Percentiles rank a stretch among this genome's conserved stretches.
Conservation (phyloP, 495 filamentous ascomycete species). For the Hypoxylon perforatum region DNA sequence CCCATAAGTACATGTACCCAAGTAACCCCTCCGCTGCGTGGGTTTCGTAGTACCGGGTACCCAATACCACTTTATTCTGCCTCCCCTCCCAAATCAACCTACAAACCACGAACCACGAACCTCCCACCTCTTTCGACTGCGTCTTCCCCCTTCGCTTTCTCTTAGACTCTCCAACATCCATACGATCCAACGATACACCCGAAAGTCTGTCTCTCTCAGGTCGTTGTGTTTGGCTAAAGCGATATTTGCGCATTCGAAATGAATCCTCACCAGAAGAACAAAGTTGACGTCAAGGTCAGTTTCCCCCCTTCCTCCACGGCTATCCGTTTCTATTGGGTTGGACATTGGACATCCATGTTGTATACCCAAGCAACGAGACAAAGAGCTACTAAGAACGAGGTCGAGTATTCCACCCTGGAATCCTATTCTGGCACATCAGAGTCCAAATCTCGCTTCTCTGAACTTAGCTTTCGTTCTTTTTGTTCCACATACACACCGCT, state of each 20-base stretch:
- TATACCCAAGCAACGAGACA: conserved; percentile 16
- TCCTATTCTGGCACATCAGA: background rate
- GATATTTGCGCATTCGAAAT: conserved; percentile 61
- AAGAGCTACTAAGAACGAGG: conserved; percentile 2
- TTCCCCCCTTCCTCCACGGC: conserved; percentile 17
- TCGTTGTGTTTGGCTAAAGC: conserved; percentile 23
- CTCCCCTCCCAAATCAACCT: conserved; percentile 29
- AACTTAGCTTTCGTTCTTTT: conserved; percentile 1
- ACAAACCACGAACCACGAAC: conserved; percentile 14
- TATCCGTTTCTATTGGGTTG: conserved; percentile 22
- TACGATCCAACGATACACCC: conserved; percentile 26
- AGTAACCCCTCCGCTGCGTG: no score
- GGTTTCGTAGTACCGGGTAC: background rate
- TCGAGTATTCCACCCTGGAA: background rate
- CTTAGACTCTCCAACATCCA: conserved; percentile 8
- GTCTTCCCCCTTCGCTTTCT: conserved; percentile 22
- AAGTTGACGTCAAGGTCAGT: conserved; percentile 92
- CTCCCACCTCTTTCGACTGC: conserved; percentile 26
- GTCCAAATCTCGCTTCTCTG: conserved; percentile 21
- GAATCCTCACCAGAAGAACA: conserved; percentile 97
- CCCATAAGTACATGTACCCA: no score
- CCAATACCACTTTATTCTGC: conserved; percentile 16
- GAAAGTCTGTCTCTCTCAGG: conserved; percentile 15
- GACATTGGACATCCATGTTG: conserved; percentile 24
- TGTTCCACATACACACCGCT: conserved; percentile 25